Conservation (phyloP, 306 rosid genomes). For the Cicer pinnatifidum region DNA sequence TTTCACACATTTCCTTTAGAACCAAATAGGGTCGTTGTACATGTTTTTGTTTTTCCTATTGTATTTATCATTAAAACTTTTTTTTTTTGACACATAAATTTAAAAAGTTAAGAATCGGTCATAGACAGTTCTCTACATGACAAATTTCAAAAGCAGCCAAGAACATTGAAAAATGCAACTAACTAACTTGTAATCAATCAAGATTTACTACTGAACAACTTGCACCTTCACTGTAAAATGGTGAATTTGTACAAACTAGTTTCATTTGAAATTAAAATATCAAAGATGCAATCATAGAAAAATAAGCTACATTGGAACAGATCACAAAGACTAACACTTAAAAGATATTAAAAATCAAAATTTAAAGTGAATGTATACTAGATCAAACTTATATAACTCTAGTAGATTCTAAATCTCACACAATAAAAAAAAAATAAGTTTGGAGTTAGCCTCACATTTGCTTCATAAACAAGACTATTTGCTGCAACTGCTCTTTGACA, state of each 20-base stretch:
- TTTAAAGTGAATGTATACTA: not conserved
- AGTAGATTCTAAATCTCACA: conserved; percentile 38
- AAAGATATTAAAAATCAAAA: conserved; percentile 7
- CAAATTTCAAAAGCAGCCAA: conserved; percentile 22
- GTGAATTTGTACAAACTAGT: conserved; percentile 1
- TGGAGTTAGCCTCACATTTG: conserved; percentile 77
- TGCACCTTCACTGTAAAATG: conserved; percentile 28
- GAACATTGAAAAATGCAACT: conserved; percentile 22
- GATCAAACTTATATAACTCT: conserved; percentile 30
- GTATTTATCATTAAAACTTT: too few relatives aligned
- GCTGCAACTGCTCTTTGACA: conserved; percentile 88
- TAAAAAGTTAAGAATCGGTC: not conserved
- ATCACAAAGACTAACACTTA: conserved; percentile 3
- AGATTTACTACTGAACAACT: conserved; percentile 45
- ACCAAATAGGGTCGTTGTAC: too few relatives aligned
- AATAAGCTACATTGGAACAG: conserved; percentile 26
- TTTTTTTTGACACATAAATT: too few relatives aligned
- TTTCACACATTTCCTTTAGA: too few relatives aligned
- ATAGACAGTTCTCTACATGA: conserved; percentile 7
- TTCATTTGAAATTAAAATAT: too few relatives aligned
- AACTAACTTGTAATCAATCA: conserved; percentile 8
- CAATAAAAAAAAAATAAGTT: not conserved
- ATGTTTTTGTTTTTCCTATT: too few relatives aligned
- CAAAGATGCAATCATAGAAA: conserved; percentile 10
- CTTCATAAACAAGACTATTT: conserved; percentile 92